Base-by-base conservation (phyloP, 2,329 filamentous ascomycete species). In the Fusarium newnesense region DNA sequence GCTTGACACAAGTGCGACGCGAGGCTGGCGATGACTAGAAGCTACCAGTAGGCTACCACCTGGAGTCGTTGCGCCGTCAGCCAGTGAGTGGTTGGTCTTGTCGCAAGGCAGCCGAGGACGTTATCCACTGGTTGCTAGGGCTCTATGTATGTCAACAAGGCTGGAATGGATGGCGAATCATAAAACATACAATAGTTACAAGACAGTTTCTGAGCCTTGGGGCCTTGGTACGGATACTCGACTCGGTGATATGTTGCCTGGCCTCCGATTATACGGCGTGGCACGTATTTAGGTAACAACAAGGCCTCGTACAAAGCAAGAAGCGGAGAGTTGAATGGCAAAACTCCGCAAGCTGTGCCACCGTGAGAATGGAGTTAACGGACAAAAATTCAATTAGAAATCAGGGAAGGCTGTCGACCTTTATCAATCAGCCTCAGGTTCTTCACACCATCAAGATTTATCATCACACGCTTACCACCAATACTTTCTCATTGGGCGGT, bases 391-490 rank as follows among this genome's bases (percentile, higher is more conserved):
- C 18, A 42, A 10, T 32, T 21, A n/a, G 49, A 69, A 58, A 56
- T n/a, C 36, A 52, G 60, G 72, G 69, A 69, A 75, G 47, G 57
- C 60, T 47, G 36, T 54, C 37, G 42, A 32, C 57, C 56, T 73
- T 74, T 74, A 70, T 73, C 64, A 69, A 75, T 70, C 65, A 62
- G 53, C 69, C 72, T 73, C 60, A 75, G 70, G 70, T 36, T 72
- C 67, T 74, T 63, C 70, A 73, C 70, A 74, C 70, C 70, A 72
- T 73, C 62, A 68, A 52, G 32, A 11, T 37, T 39, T n/a, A 43
- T 47, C 40, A 76, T 65, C 69, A 68, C 74, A 70, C 65, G 59
- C 57, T 68, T 59, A 74, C 64, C 32, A 40, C 26, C 63, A 50
- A 54, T 56, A 39, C 44, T 60, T 24, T 50, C 59, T 64, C 56